Percentiles rank a stretch among this genome's conserved stretches.
Evolutionary conservation across 2,329 filamentous ascomycete species (phyloP).

Genomic region (Trichophyton verrucosum): DNA sequence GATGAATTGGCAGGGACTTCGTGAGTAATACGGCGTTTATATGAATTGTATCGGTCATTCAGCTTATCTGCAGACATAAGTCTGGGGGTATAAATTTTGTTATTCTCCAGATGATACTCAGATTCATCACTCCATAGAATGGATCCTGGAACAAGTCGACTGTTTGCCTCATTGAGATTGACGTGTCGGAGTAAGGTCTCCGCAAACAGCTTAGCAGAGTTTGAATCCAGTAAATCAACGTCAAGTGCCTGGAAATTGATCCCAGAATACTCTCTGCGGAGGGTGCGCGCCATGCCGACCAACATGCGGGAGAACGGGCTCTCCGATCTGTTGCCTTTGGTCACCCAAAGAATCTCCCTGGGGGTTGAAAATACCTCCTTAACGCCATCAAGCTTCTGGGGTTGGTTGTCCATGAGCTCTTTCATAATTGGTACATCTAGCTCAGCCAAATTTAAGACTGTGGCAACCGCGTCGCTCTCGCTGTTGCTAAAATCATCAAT

Average conservation of each 20-base stretch:
- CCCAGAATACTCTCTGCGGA: neutral
- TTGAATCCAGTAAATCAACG: neutral
- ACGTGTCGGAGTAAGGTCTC: neutral
- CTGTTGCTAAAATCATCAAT: neutral
- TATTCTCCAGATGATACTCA: neutral
- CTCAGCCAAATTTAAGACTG: neutral
- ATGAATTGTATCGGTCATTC: slow-evolving; percentile 3
- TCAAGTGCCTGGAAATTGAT: neutral
- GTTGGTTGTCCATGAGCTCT: neutral
- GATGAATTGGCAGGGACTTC: neutral
- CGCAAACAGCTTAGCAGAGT: neutral
- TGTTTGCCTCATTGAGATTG: neutral
- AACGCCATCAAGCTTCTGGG: neutral
- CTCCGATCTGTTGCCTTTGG: neutral
- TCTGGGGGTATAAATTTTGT: neutral
- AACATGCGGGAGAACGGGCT: neutral
- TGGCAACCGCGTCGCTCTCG: neutral
- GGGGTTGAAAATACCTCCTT: neutral
- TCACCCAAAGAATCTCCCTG: neutral
- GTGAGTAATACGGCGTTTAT: neutral
- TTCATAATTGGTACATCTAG: slow-evolving; percentile 2
- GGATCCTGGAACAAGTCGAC: neutral
- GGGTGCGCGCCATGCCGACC: neutral
- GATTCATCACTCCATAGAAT: neutral
- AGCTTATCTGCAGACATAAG: neutral